phyloP scores from a whole-genome alignment of 2,329 filamentous ascomycete genomes.

The Colletotrichum theobromicola region DNA sequence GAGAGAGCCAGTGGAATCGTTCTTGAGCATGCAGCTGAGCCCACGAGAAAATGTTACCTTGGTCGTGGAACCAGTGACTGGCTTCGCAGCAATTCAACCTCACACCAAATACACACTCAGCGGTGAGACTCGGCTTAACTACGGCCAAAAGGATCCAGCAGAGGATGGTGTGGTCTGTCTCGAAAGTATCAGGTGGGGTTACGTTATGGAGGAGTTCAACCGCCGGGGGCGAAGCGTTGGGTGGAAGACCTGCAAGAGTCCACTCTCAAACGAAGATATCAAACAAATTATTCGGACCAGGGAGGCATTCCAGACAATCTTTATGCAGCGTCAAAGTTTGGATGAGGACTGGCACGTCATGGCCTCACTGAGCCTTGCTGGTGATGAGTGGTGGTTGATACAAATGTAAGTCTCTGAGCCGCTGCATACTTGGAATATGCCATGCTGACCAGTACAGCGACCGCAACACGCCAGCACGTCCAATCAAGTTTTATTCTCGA shows the following conservation, averaged over 20 bases:
- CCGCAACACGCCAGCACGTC: constrained; percentile 27
- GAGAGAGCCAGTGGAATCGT: constrained; percentile 69
- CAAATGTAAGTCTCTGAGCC: constrained; percentile 55
- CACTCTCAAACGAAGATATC: constrained; percentile 58
- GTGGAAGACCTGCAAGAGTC: constrained; percentile 62
- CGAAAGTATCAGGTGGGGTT: constrained; percentile 66
- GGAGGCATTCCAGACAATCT: constrained; percentile 67
- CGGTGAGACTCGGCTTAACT: constrained; percentile 70
- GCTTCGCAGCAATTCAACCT: constrained; percentile 75
- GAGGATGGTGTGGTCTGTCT: constrained; percentile 63
- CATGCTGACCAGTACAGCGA: constrained; percentile 26
- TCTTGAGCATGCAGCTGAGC: constrained; percentile 73
- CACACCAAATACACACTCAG: constrained; percentile 60
- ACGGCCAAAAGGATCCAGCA: constrained; percentile 55
- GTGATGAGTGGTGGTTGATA: constrained; percentile 81
- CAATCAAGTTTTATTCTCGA: constrained; percentile 24
- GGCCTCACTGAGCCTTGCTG: constrained; percentile 71
- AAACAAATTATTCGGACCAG: constrained; percentile 67
- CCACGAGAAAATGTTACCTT: constrained; percentile 64
- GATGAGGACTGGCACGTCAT: constrained; percentile 73
- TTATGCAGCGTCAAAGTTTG: constrained; percentile 79
- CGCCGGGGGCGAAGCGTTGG: constrained; percentile 66
- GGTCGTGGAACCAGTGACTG: constrained; percentile 78
- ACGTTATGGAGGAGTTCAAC: constrained; percentile 65
- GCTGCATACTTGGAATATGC: no score